phyloP scores from a whole-genome alignment of 106 monocot species.

The Dactylorhiza incarnata region DNA sequence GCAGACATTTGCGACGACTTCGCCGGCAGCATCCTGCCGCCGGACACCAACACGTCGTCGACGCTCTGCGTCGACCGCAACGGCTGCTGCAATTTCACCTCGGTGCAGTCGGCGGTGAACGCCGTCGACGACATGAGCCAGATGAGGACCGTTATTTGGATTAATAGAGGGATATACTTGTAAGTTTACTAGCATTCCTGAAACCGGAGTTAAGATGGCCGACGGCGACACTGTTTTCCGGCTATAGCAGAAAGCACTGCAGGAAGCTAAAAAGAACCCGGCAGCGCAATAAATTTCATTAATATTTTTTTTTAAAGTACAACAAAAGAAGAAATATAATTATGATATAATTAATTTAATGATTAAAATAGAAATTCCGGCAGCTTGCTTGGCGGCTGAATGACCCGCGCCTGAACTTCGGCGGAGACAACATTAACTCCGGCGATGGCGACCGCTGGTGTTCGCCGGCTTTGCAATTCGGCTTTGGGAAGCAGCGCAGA shows the following conservation, averaged over 20 bases:
- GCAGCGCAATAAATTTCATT: not conserved
- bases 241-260: too few relatives aligned
- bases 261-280: too few relatives aligned
- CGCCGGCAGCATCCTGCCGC: slow-evolving; percentile 43
- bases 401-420: too few relatives aligned
- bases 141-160: slow-evolving; percentile 79
- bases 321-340: not conserved
- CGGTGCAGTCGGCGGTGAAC: slow-evolving; percentile 69
- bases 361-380: not conserved
- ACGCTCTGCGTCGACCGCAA: slow-evolving; percentile 71
- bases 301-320: not conserved
- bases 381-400: too few relatives aligned
- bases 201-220: not conserved
- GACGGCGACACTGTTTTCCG: too few relatives aligned
- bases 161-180: slow-evolving; percentile 82
- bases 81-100: slow-evolving; percentile 85
- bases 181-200: slow-evolving; percentile 26
- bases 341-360: not conserved
- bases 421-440: too few relatives aligned
- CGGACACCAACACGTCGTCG: slow-evolving; percentile 28
- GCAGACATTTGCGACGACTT: slow-evolving; percentile 50
- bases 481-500: too few relatives aligned
- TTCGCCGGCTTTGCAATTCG: too few relatives aligned
- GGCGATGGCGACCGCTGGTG: too few relatives aligned
- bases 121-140: slow-evolving; percentile 23